phyloP scores from a whole-genome alignment of 768 basidiomycete species.

The Amanita polypyramis region DNA sequence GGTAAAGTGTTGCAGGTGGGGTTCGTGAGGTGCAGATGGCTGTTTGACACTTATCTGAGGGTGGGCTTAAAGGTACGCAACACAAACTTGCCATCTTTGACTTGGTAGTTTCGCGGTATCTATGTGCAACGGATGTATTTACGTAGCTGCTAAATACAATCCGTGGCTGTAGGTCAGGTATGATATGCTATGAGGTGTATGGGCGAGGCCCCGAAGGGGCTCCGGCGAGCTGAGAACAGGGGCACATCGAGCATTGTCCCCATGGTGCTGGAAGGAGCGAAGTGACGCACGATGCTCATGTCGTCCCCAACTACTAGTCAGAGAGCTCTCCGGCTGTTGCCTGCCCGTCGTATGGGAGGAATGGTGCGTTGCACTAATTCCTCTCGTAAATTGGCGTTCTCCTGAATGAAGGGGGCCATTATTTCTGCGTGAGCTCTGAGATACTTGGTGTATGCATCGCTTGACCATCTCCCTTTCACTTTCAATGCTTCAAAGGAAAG shows the following conservation, averaged over 20 bases:
- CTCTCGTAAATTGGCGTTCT: background rate
- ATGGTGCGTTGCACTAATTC: slow-evolving; percentile 1
- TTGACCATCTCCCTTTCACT: slow-evolving; percentile 8
- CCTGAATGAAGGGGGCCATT: slow-evolving; percentile 5
- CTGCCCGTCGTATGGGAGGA: background rate
- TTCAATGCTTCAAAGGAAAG: background rate
- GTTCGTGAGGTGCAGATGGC: too few relatives aligned
- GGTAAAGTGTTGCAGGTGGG: too few relatives aligned
- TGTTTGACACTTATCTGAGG: too few relatives aligned
- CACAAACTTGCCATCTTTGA: too few relatives aligned
- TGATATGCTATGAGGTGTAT: background rate
- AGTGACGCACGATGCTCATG: background rate
- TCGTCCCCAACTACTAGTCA: background rate
- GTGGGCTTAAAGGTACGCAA: too few relatives aligned
- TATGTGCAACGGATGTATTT: background rate
- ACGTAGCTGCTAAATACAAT: background rate
- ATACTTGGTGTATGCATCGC: slow-evolving; percentile 1
- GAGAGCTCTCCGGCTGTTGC: background rate
- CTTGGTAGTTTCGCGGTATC: background rate
- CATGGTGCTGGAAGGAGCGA: background rate
- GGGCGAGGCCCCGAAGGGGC: slow-evolving; percentile 4
- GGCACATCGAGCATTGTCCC: slow-evolving; percentile 4
- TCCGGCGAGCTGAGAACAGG: slow-evolving; percentile 5
- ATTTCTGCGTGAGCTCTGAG: slow-evolving; percentile 1
- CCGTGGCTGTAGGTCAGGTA: background rate